Base-by-base conservation (phyloP, 2,329 filamentous ascomycete species). In the Colletotrichum limetticola region DNA sequence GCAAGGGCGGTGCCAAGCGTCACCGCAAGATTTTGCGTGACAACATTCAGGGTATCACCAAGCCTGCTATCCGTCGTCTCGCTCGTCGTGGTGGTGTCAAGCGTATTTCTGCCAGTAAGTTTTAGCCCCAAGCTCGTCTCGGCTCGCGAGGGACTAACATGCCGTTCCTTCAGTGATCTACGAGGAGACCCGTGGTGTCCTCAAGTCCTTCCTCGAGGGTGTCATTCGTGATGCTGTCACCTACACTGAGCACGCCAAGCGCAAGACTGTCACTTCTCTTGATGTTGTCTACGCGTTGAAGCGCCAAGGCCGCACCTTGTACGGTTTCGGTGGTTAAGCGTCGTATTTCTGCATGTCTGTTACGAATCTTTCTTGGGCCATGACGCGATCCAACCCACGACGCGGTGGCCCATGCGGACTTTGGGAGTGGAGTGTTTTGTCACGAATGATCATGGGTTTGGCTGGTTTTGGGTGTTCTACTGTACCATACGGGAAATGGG, bases 1-100 rank as follows among this genome's bases (percentile, higher is more conserved):
- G 95, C 86, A 98, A 98, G 92, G 95, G 95, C 78, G 95, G 95
- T 86, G 96, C 96, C 87, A 98, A 98, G 94, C 95, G 95, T 87
- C 95, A 98, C 89, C 93, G 96, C 83, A 98, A 98, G 94, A 98
- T 98, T 90, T 91, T 98, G 86, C 95, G 95, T 88, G 95, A 98
- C 93, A 98, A 98, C 93, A 98, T 98, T 84, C 95, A 98, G 90
- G 95, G 95, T 88, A 98, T 98, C 85, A 98, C 95, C 83, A 98
- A 98, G 93, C 95, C 95, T 81, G 95, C 95, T 81, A 98, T 98
- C 87, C 93, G 95, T 83, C 95, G 95, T 97, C 95, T 98, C 85
- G 95, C 95, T 78, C 95, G 95, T 88, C 95, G 95, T 97, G 95
- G 95, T 87, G 95, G 95, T 95, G 95, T 98, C 91, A 98, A 98